Percentiles rank a stretch among this genome's conserved stretches.
phyloP scores from a whole-genome alignment of 2,329 filamentous ascomycete genomes.

The Ceratocystis huliohia region DNA sequence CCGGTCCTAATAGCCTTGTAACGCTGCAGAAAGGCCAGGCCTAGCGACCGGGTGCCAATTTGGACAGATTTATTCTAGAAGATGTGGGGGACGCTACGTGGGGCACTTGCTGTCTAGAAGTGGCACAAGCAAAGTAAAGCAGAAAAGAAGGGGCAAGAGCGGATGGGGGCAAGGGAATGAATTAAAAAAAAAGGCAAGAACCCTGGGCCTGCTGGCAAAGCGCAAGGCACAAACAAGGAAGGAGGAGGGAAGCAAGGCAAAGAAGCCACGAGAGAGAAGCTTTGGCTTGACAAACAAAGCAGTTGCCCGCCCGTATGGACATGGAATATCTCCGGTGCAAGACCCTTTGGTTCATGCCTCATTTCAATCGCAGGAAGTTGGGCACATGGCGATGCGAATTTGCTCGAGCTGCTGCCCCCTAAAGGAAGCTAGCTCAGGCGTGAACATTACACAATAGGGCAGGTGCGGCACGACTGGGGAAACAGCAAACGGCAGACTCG shows the following conservation, averaged over 20 bases:
- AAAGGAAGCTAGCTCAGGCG: background rate
- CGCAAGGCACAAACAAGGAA: background rate
- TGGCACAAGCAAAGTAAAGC: background rate
- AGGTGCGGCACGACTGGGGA: background rate
- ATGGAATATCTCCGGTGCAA: background rate
- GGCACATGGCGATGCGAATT: background rate
- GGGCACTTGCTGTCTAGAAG: background rate
- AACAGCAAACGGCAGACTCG: background rate
- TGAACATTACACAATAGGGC: background rate
- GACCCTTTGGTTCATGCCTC: conserved; percentile 1
- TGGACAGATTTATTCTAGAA: conserved; percentile 1
- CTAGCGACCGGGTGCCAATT: background rate
- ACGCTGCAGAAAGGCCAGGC: background rate
- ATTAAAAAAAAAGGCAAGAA: background rate
- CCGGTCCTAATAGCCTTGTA: background rate
- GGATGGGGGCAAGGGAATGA: background rate
- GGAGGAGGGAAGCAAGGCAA: background rate
- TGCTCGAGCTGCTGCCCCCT: background rate
- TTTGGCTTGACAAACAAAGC: background rate
- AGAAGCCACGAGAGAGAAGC: background rate
- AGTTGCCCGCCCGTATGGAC: background rate
- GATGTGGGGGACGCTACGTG: background rate
- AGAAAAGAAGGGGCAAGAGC: background rate
- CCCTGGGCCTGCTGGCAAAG: background rate
- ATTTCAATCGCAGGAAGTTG: background rate